These are phyloP conservation scores for Ophiocordyceps camponoti-floridani DNA, from an alignment of 2,329 filamentous ascomycete genomes.

Conservation along the genomic window DNA sequence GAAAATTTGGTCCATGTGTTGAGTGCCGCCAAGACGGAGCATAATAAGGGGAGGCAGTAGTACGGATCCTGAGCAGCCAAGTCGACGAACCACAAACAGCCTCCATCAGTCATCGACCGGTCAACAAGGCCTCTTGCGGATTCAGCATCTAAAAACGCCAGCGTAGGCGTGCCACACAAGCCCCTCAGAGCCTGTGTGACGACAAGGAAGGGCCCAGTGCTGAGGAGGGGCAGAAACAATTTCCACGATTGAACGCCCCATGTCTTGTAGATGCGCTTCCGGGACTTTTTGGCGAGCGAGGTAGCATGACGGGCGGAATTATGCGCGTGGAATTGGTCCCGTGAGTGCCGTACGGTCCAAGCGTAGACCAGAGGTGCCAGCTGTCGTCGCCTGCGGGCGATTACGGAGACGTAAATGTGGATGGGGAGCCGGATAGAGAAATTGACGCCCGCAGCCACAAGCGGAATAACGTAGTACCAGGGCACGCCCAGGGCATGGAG, in stretches of 20 bases:
- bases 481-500: constrained; percentile 27
- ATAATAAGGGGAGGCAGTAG: constrained; percentile 24
- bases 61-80: constrained; percentile 33
- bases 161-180: constrained; percentile 16
- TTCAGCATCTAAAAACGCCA: background rate
- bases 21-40: constrained; percentile 11
- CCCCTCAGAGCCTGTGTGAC: constrained; percentile 31
- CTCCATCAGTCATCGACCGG: constrained; percentile 26
- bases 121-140: constrained; percentile 12
- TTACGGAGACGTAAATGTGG: constrained; percentile 19
- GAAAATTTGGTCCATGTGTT: constrained; percentile 12
- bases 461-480: constrained; percentile 36
- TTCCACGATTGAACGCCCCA: constrained; percentile 31
- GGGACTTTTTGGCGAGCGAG: constrained; percentile 11
- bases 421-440: constrained; percentile 27
- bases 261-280: constrained; percentile 15
- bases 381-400: constrained; percentile 11
- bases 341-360: constrained; percentile 12
- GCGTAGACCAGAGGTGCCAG: constrained; percentile 13
- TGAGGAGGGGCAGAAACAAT: constrained; percentile 17
- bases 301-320: constrained; percentile 4
- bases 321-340: background rate
- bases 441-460: constrained; percentile 29
- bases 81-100: constrained; percentile 37
- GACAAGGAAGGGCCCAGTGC: constrained; percentile 29